Evolutionary conservation across 805 yeast genomes (phyloP).

Genomic region (Wickerhamia fluorescens): DNA sequence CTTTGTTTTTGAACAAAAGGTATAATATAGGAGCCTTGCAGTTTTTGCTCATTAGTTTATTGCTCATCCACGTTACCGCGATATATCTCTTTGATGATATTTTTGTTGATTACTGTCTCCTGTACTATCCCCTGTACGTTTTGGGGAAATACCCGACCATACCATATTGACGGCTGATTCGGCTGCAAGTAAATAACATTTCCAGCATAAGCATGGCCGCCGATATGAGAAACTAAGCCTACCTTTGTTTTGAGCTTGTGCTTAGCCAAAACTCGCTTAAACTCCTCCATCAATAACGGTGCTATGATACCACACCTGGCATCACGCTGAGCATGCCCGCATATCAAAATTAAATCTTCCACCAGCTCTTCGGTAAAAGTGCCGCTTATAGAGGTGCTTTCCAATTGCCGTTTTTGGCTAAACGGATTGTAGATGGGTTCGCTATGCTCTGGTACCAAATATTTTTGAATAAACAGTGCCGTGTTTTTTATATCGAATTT

Average conservation of each 20-base stretch:
- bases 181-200: constrained; percentile 52
- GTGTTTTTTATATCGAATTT: constrained; percentile 25
- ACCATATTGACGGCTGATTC: constrained; percentile 47
- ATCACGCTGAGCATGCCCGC: constrained; percentile 64
- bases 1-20: too few species aligned
- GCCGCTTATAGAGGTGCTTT: neutral
- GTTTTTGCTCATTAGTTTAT: too few species aligned
- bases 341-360: constrained; percentile 41
- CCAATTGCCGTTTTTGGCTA: neutral
- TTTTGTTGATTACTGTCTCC: constrained; percentile 43
- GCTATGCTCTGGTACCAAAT: constrained; percentile 29
- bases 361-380: neutral
- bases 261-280: constrained; percentile 31
- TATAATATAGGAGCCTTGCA: too few species aligned
- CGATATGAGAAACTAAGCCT: constrained; percentile 67
- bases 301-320: constrained; percentile 63
- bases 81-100: constrained; percentile 49
- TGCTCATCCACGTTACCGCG: constrained; percentile 35
- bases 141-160: constrained; percentile 64
- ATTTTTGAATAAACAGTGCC: constrained; percentile 33
- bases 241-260: constrained; percentile 21
- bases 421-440: constrained; percentile 20
- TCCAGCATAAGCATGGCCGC: constrained; percentile 87
- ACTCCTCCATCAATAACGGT: constrained; percentile 48
- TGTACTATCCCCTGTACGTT: constrained; percentile 60